Conservation (phyloP, 2,329 filamentous ascomycete species). For the Fusarium nisikadoi region DNA sequence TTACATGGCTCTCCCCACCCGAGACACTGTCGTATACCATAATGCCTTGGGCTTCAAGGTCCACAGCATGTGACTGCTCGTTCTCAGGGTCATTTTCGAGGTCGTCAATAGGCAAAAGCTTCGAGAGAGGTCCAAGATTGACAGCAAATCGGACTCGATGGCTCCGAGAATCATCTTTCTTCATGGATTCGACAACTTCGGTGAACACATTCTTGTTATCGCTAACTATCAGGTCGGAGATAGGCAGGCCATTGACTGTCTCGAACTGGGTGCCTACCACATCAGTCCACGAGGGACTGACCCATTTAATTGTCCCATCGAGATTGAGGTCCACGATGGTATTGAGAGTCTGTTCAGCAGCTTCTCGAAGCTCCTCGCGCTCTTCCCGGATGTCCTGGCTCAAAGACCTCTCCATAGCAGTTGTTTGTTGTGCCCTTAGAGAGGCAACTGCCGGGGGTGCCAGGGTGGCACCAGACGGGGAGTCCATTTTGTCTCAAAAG, state of each 20-base stretch:
- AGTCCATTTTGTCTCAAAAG: constrained; percentile 52
- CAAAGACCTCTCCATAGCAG: constrained; percentile 72
- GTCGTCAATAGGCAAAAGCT: constrained; percentile 62
- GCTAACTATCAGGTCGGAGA: constrained; percentile 81
- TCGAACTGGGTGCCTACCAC: constrained; percentile 84
- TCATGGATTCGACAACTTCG: constrained; percentile 87
- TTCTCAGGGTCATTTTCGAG: constrained; percentile 54
- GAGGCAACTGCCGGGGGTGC: constrained; percentile 65
- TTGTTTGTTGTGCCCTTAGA: constrained; percentile 61
- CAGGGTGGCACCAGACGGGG: constrained; percentile 49
- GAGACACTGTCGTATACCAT: constrained; percentile 95
- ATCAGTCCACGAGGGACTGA: constrained; percentile 94
- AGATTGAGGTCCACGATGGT: constrained; percentile 94
- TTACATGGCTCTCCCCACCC: constrained; percentile 89
- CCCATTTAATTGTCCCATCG: constrained; percentile 92
- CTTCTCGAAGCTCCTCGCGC: constrained; percentile 91
- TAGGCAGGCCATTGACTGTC: constrained; percentile 77
- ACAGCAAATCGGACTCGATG: constrained; percentile 87
- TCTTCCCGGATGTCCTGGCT: constrained; percentile 94
- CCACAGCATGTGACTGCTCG: constrained; percentile 63
- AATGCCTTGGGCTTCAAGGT: constrained; percentile 95
- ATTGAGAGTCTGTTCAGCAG: constrained; percentile 95
- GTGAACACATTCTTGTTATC: constrained; percentile 84
- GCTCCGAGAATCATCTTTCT: constrained; percentile 91
- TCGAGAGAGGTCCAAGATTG: constrained; percentile 74